Conservation (phyloP, 441 rosid species). For the Flueggea neowawraea region DNA sequence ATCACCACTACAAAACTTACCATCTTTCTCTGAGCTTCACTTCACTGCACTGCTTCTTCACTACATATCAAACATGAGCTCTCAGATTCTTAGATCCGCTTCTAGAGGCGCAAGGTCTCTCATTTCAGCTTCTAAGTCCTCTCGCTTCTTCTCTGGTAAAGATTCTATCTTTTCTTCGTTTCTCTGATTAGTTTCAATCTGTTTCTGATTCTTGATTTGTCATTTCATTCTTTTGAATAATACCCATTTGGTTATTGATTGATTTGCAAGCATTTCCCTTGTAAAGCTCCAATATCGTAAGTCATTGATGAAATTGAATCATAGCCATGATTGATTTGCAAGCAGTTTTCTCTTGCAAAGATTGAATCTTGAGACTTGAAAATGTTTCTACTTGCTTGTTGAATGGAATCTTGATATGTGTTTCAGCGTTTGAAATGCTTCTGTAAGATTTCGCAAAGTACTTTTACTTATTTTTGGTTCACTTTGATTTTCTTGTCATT, state of each 20-base stretch:
- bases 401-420: too few relatives aligned
- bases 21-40: not conserved
- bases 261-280: too few relatives aligned
- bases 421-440: too few relatives aligned
- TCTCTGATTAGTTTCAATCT: not conserved
- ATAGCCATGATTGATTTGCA: too few relatives aligned
- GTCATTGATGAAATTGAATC: too few relatives aligned
- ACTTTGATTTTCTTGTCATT: not conserved
- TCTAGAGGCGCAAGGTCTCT: constrained; percentile 74
- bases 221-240: too few relatives aligned
- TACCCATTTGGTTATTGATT: too few relatives aligned
- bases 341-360: too few relatives aligned
- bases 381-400: too few relatives aligned
- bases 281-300: too few relatives aligned
- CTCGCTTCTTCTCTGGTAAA: constrained; percentile 75
- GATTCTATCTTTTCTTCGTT: not conserved
- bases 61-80: constrained; percentile 43
- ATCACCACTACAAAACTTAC: not conserved
- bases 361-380: too few relatives aligned
- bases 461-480: not conserved
- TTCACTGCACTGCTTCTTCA: not conserved
- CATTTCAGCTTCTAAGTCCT: constrained; percentile 55
- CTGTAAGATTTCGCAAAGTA: too few relatives aligned
- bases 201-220: not conserved
- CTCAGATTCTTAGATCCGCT: constrained; percentile 74